These are phyloP conservation scores for Sindora glabra DNA, from an alignment of 306 rosid species.

Conservation along the genomic window DNA sequence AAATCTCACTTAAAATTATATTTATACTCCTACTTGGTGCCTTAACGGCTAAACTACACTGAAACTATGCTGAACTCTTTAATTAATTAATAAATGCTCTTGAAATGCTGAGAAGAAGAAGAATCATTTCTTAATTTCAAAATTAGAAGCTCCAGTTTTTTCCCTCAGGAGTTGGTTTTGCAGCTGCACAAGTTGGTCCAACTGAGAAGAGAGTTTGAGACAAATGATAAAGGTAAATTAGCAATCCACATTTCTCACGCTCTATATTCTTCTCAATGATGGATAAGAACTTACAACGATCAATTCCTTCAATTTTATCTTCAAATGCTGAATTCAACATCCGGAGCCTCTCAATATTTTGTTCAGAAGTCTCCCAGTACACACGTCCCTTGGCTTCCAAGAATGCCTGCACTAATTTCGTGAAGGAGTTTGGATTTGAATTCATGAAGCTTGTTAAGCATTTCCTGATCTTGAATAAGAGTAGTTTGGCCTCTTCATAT, in stretches of 20 bases:
- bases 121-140: no score
- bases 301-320: conserved; percentile 94
- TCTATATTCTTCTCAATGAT: conserved; percentile 15
- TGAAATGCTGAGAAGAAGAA: no score
- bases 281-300: conserved; percentile 41
- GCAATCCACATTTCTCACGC: conserved; percentile 17
- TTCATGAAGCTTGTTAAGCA: conserved; percentile 85
- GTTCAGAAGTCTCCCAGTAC: conserved; percentile 87
- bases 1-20: no score
- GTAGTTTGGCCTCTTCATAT: conserved; percentile 96
- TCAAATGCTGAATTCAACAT: conserved; percentile 84
- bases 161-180: no score
- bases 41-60: no score
- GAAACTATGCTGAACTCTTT: no score
- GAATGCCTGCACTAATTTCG: conserved; percentile 89
- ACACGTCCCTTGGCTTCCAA: conserved; percentile 98
- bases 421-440: conserved; percentile 85
- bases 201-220: no score
- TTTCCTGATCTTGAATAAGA: conserved; percentile 81
- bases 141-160: no score
- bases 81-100: no score
- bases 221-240: no score
- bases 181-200: no score
- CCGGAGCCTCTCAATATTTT: conserved; percentile 70
- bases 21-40: no score